Conservation (phyloP, 441 rosid species). For the Populus hybrid region DNA sequence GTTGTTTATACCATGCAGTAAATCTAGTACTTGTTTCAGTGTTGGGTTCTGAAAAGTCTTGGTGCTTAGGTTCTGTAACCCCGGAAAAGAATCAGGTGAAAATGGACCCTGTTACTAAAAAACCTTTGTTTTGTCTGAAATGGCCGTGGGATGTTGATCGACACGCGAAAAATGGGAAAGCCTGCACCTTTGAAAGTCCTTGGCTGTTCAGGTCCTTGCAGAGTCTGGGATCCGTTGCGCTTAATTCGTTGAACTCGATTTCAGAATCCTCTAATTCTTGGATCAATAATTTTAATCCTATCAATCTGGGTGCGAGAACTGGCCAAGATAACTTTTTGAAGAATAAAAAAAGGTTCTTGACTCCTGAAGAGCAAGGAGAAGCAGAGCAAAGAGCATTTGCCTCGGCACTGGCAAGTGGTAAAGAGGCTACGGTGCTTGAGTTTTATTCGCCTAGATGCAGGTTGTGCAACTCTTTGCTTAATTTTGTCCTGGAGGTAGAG, state of each 20-base stretch:
- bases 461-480: slow-evolving; percentile 70
- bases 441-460: slow-evolving; percentile 91
- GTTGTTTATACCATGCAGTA: background rate
- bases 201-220: slow-evolving; percentile 81
- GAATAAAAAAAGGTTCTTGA: slow-evolving; percentile 36
- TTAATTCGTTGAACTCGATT: slow-evolving; percentile 46
- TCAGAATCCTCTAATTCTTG: slow-evolving; percentile 34
- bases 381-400: slow-evolving; percentile 89
- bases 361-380: slow-evolving; percentile 69
- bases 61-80: background rate
- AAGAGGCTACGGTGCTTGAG: slow-evolving; percentile 74
- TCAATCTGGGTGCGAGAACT: slow-evolving; percentile 21
- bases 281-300: slow-evolving; percentile 26
- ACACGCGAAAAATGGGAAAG: slow-evolving; percentile 30
- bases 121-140: slow-evolving; percentile 61
- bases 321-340: slow-evolving; percentile 20
- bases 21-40: background rate
- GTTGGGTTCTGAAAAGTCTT: background rate
- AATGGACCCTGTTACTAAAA: slow-evolving; percentile 34
- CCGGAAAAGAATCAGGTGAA: slow-evolving; percentile 11
- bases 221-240: slow-evolving; percentile 56
- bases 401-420: slow-evolving; percentile 66
- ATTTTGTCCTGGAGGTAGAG: slow-evolving; percentile 67
- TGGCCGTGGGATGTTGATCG: slow-evolving; percentile 74
- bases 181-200: slow-evolving; percentile 57